phyloP scores from a whole-genome alignment of 768 basidiomycete species.

The Pulveroboletus sp. region DNA sequence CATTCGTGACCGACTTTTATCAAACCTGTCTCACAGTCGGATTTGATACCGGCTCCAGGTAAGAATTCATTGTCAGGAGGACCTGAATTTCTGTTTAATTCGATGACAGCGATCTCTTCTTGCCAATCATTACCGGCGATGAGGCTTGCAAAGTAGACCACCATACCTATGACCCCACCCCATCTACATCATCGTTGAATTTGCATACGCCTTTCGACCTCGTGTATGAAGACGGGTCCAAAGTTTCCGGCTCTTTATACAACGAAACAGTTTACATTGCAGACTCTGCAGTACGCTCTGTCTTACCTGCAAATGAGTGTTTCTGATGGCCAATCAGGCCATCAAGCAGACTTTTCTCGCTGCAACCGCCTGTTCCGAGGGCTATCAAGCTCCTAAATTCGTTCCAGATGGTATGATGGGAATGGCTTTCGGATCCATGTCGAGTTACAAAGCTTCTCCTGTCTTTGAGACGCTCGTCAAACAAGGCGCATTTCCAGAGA shows the following conservation, averaged over 20 bases:
- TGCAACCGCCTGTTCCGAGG: background rate
- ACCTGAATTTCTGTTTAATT: conserved; percentile 1
- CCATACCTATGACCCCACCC: conserved; percentile 27
- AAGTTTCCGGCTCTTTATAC: conserved; percentile 2
- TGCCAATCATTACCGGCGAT: conserved; percentile 15
- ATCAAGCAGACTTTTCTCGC: conserved; percentile 3
- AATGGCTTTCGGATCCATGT: conserved; percentile 39
- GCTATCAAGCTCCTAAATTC: background rate
- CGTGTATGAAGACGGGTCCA: background rate
- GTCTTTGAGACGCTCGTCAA: conserved; percentile 41
- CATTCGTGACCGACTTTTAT: background rate
- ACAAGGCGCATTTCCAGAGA: conserved; percentile 29
- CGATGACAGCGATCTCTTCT: conserved; percentile 22
- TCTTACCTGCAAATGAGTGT: background rate
- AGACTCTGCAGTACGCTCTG: conserved; percentile 5
- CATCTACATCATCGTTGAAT: conserved; percentile 8
- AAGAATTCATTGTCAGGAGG: background rate
- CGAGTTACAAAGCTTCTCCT: conserved; percentile 31
- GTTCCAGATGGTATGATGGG: conserved; percentile 28
- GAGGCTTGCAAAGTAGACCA: conserved; percentile 30
- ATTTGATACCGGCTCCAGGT: conserved; percentile 30
- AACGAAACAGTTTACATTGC: conserved; percentile 6
- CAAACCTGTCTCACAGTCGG: conserved; percentile 7
- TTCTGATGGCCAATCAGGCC: conserved; percentile 1
- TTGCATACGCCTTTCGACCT: background rate